phyloP scores from a whole-genome alignment of 148 eudicot genomes.

The Silene uniflora region DNA sequence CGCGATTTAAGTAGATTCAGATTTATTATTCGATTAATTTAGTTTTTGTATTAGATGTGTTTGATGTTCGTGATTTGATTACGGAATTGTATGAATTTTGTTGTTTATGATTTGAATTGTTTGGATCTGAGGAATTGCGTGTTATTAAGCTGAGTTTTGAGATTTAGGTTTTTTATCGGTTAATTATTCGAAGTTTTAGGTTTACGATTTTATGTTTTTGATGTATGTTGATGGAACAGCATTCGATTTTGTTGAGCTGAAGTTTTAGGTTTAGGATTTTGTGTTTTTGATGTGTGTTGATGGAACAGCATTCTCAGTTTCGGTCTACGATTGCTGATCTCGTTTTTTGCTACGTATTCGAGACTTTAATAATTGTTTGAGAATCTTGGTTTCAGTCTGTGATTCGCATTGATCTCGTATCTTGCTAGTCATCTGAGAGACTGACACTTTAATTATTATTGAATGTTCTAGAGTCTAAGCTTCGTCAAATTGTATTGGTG shows the following conservation, averaged over 20 bases:
- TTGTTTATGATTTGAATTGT: not conserved
- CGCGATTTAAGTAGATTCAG: conserved; percentile 7
- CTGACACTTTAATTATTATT: too few relatives aligned
- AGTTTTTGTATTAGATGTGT: not conserved
- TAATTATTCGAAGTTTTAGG: not conserved
- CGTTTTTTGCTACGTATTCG: not conserved
- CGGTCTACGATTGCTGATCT: conserved; percentile 1
- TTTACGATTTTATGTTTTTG: not conserved
- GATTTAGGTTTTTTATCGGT: not conserved
- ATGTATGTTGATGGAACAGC: not conserved
- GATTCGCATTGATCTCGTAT: not conserved
- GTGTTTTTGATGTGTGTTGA: not conserved
- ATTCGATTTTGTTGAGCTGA: not conserved
- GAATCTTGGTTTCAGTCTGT: conserved; percentile 8
- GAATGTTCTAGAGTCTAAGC: too few relatives aligned
- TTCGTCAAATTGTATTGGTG: too few relatives aligned
- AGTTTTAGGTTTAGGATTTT: not conserved
- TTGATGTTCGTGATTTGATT: not conserved
- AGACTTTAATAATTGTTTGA: not conserved
- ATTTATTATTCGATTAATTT: not conserved
- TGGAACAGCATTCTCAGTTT: not conserved
- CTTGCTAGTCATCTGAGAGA: not conserved
- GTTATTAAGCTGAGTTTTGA: not conserved
- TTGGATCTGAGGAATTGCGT: conserved; percentile 7
- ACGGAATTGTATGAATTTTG: not conserved